Percentiles rank a stretch among this genome's conserved stretches.
phyloP scores from a whole-genome alignment of 2,329 filamentous ascomycete genomes.

The Arthrocladium fulminans region DNA sequence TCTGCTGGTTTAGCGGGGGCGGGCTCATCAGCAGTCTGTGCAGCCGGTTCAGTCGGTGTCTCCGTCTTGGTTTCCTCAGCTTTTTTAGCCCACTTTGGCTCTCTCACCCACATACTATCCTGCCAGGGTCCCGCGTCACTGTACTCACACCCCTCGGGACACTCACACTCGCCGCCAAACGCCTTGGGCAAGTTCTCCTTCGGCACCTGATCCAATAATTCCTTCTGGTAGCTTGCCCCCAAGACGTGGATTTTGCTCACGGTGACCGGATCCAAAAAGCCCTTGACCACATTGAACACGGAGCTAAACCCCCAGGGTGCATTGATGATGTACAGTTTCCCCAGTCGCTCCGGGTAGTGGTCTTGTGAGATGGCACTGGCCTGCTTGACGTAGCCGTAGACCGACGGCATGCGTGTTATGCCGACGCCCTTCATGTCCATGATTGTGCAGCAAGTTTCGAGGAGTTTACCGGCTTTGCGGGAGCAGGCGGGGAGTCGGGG shows the following conservation, averaged over 20 bases:
- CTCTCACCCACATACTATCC: constrained; percentile 36
- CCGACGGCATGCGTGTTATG: constrained; percentile 67
- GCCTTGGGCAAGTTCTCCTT: constrained; percentile 79
- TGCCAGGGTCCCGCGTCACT: constrained; percentile 87
- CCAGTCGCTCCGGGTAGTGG: constrained; percentile 96
- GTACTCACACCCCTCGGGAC: constrained; percentile 70
- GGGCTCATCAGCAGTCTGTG: background rate
- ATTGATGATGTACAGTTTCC: constrained; percentile 96
- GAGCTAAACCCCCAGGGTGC: constrained; percentile 89
- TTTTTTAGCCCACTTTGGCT: constrained; percentile 36
- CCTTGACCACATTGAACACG: constrained; percentile 79
- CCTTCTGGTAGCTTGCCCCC: constrained; percentile 69
- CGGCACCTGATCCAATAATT: constrained; percentile 75
- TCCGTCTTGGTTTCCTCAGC: constrained; percentile 15
- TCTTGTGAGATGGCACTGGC: constrained; percentile 90
- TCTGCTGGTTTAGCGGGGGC: no score
- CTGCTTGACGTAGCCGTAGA: constrained; percentile 79
- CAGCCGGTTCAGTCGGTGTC: constrained; percentile 8
- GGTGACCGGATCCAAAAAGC: constrained; percentile 93
- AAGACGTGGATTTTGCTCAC: constrained; percentile 93
- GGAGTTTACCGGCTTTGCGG: constrained; percentile 76
- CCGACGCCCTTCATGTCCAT: constrained; percentile 97
- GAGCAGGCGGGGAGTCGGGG: constrained; percentile 91
- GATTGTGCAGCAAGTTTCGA: constrained; percentile 97
- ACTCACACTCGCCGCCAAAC: constrained; percentile 78